Evolutionary conservation across 768 basidiomycete species (phyloP), one percentile per base, ranked within the genome.

Genomic region (Sarcomyxa edulis): DNA sequence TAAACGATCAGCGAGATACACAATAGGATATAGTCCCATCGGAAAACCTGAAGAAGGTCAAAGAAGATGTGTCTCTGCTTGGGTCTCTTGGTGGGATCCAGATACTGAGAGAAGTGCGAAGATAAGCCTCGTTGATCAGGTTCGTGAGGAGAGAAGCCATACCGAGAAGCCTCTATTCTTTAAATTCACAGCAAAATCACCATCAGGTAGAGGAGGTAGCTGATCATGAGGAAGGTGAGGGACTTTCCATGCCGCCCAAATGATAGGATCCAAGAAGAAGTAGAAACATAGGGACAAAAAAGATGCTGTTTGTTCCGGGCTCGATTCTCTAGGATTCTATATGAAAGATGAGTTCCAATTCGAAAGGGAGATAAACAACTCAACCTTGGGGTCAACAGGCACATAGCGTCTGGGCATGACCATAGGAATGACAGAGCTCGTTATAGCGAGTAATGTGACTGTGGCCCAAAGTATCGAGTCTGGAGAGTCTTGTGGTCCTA

Each of bases 161-260:
- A 53, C 58, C 32, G 53, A 45, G 40, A 59, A 64, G 35, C 47
- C 47, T 12, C 37, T 50, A 14, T 39, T 50, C 24, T 48, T 59
- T 7, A 62, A 37, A 37, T 53, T 39, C 14, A 50, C 35, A 2
- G 59, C 57, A 40, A 54, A n/a, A 42, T 84, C 81, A 37, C 74
- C 71, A 44, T 81, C 78, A 3, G 74, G 72, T 56, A 84, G 71
- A 2, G 75, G 76, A 11, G 79, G 79, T 26, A 81, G 58, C 35
- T 78, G 51, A 27, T 81, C 76, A 25, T 57, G 55, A 1, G 68
- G 50, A 1, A 78, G 48, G 48, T 72, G 72, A 4, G 62, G 42
- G 12, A 66, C 51, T 14, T 59, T 53, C 41, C 64, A 63, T 1
- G 68, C 73, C 7, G 56, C 45, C 38, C 61, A 61, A 14, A 81